Conservation (phyloP, 768 basidiomycete species). For the Pisolithus marmoratus region DNA sequence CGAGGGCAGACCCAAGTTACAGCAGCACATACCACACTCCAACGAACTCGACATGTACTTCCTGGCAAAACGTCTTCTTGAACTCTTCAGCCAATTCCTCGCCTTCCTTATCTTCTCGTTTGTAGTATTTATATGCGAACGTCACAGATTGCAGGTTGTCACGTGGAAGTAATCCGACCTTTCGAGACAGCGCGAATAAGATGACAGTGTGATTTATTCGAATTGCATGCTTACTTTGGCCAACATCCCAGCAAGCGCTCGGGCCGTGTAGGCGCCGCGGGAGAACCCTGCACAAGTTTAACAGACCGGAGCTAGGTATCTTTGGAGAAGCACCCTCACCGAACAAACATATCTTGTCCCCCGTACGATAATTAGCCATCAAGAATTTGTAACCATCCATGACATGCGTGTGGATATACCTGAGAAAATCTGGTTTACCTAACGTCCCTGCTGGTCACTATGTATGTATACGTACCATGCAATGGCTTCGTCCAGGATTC, state of each 20-base stretch:
- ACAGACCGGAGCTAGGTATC: background rate
- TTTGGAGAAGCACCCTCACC: conserved; percentile 32
- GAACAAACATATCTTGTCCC: conserved; percentile 72
- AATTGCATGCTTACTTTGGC: conserved; percentile 45
- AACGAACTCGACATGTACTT: conserved; percentile 71
- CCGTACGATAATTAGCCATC: conserved; percentile 68
- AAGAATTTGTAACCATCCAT: conserved; percentile 72
- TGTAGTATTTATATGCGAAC: conserved; percentile 74
- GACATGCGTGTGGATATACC: conserved; percentile 69
- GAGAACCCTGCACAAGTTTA: conserved; percentile 57
- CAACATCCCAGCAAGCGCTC: conserved; percentile 72
- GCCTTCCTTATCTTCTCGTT: conserved; percentile 41
- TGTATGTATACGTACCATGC: conserved; percentile 57
- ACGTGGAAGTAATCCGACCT: conserved; percentile 68
- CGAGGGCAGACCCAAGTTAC: background rate
- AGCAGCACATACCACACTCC: conserved; percentile 59
- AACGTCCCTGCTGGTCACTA: background rate
- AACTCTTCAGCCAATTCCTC: conserved; percentile 53
- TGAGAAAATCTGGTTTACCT: conserved; percentile 16
- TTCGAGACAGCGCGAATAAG: background rate
- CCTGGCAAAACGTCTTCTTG: conserved; percentile 63
- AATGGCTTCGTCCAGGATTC: conserved; percentile 59
- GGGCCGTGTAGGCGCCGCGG: conserved; percentile 58
- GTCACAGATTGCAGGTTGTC: conserved; percentile 65
- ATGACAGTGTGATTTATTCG: background rate